Conservation (phyloP, 2,329 filamentous ascomycete genomes). For the Domatiomyces globalis region DNA sequence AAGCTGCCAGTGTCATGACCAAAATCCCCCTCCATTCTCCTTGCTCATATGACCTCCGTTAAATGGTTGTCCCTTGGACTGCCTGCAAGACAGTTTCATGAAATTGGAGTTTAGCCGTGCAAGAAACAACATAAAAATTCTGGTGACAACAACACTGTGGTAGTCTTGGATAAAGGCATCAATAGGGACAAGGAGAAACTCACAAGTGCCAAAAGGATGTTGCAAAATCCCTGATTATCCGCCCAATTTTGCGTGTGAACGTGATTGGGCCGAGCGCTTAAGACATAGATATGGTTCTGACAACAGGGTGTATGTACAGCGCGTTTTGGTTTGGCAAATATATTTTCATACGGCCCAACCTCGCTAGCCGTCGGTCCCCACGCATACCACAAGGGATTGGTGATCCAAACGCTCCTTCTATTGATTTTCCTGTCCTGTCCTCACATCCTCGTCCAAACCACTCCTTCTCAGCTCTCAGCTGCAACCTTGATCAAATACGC, state of each 20-base stretch:
- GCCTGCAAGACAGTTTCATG: too few species aligned
- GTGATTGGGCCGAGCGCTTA: not conserved
- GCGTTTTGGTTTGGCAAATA: not conserved
- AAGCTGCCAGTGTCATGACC: not conserved
- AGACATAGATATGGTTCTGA: not conserved
- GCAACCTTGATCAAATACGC: conserved; percentile 45
- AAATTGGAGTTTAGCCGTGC: not conserved
- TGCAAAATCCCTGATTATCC: not conserved
- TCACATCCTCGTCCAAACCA: not conserved
- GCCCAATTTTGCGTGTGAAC: not conserved
- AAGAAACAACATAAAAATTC: not conserved
- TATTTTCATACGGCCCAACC: not conserved
- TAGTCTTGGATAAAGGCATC: not conserved
- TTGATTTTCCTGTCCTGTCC: not conserved
- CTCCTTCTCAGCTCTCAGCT: conserved; percentile 13
- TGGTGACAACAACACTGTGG: not conserved
- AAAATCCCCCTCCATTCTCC: not conserved
- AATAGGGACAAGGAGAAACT: too few species aligned
- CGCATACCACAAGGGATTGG: not conserved
- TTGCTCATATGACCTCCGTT: not conserved
- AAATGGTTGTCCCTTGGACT: too few species aligned
- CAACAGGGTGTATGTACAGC: not conserved
- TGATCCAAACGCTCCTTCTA: conserved; percentile 1
- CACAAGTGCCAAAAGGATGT: not conserved
- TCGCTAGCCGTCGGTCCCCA: not conserved